A percentile compares a stretch with the other conserved stretches of the same genome.
phyloP scores from a whole-genome alignment of 1,139 yeast genomes.

The Candida sp. region DNA sequence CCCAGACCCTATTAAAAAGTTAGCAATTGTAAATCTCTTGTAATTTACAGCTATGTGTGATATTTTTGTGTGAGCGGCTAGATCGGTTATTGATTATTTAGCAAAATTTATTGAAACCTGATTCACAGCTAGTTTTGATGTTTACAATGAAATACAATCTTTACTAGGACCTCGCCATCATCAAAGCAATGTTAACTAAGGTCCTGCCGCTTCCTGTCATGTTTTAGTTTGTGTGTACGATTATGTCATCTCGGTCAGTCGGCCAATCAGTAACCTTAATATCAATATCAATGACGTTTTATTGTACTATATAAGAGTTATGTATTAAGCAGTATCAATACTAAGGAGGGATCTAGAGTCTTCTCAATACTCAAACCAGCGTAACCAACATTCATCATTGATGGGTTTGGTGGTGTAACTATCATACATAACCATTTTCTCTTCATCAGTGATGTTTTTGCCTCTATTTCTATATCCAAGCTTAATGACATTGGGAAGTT shows the following conservation, averaged over 20 bases:
- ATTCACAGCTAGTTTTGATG: too few species aligned
- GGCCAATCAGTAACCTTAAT: neutral
- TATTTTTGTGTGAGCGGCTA: too few species aligned
- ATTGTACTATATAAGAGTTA: too few species aligned
- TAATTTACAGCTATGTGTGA: too few species aligned
- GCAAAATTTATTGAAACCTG: too few species aligned
- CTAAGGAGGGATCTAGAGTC: too few species aligned
- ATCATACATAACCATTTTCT: conserved; percentile 51
- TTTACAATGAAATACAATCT: too few species aligned
- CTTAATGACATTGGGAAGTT: conserved; percentile 13
- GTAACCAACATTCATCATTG: conserved; percentile 51
- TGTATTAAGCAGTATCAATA: too few species aligned
- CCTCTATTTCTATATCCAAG: conserved; percentile 22
- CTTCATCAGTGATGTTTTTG: conserved; percentile 30
- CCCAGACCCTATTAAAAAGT: too few species aligned
- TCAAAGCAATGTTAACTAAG: neutral
- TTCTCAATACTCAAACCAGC: conserved; percentile 23
- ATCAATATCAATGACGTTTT: too few species aligned
- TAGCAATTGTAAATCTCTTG: too few species aligned
- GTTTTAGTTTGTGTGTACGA: neutral
- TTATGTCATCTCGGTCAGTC: neutral
- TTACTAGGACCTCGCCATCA: too few species aligned
- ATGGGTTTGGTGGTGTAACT: conserved; percentile 50
- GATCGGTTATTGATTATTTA: neutral
- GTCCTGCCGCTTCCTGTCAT: neutral